phyloP scores from a whole-genome alignment of 352 stramenopile genomes.

The Globisporangium splendens region DNA sequence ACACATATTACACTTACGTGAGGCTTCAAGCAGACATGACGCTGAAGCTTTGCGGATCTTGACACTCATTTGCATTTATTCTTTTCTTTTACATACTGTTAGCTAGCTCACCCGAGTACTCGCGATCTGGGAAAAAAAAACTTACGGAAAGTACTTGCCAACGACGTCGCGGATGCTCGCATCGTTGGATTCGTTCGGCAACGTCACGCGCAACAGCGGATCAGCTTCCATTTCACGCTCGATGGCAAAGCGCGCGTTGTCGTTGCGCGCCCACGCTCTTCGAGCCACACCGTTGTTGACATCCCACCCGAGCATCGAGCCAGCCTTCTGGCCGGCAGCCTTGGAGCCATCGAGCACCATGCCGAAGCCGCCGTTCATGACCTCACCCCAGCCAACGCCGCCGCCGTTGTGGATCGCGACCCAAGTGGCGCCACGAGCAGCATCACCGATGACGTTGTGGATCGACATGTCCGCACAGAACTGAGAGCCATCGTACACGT shows the following conservation, averaged over 20 bases:
- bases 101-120: too few species aligned
- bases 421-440: constrained; percentile 81
- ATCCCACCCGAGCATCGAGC: constrained; percentile 84
- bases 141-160: constrained; percentile 32
- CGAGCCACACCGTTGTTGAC: constrained; percentile 87
- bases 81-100: too few species aligned
- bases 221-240: constrained; percentile 80
- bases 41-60: too few species aligned
- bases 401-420: constrained; percentile 88
- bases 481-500: constrained; percentile 81
- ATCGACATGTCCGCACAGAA: constrained; percentile 90
- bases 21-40: too few species aligned
- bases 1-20: too few species aligned
- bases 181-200: constrained; percentile 44
- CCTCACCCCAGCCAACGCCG: constrained; percentile 86
- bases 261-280: constrained; percentile 80
- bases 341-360: constrained; percentile 83
- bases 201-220: constrained; percentile 58
- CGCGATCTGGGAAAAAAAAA: background rate
- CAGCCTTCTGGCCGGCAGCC: constrained; percentile 56
- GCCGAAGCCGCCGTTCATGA: constrained; percentile 87
- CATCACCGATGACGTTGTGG: constrained; percentile 87
- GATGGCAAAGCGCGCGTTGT: constrained; percentile 81
- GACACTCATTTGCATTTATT: too few species aligned
- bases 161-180: constrained; percentile 40